Evolutionary conservation across 768 basidiomycete species (phyloP).

Genomic region (Agaricus blazei): DNA sequence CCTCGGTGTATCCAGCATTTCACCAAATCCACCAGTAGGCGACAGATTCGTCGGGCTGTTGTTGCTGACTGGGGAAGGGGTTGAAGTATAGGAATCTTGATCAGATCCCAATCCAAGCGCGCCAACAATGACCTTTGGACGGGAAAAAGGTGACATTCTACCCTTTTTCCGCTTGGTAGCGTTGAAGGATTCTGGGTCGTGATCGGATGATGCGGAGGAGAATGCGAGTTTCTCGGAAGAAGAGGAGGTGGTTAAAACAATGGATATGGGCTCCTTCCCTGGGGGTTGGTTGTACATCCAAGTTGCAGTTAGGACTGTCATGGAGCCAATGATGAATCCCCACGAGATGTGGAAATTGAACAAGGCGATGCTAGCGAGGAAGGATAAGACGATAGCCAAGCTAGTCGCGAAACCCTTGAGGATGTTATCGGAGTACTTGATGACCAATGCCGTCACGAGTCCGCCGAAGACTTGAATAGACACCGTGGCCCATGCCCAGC

Average conservation of each 20-base stretch:
- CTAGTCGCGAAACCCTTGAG: constrained; percentile 97
- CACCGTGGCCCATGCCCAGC: constrained; percentile 96
- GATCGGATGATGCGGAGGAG: constrained; percentile 24
- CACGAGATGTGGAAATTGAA: constrained; percentile 89
- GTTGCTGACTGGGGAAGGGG: too few species aligned
- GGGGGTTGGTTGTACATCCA: constrained; percentile 91
- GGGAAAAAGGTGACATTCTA: constrained; percentile 14
- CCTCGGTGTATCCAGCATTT: constrained; percentile 30
- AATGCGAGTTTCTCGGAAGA: neutral
- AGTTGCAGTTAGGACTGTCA: constrained; percentile 83
- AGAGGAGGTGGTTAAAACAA: constrained; percentile 17
- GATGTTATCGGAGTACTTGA: constrained; percentile 95
- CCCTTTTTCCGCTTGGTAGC: constrained; percentile 29
- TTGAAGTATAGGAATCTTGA: neutral
- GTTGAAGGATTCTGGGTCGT: constrained; percentile 28
- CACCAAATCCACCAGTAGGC: constrained; percentile 10
- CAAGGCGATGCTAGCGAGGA: constrained; percentile 86
- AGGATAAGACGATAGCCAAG: constrained; percentile 90
- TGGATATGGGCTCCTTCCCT: constrained; percentile 23
- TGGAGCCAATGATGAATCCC: constrained; percentile 80
- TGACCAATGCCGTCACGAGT: constrained; percentile 89
- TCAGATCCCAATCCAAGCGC: constrained; percentile 34
- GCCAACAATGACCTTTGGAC: constrained; percentile 30
- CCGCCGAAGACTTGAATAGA: constrained; percentile 88
- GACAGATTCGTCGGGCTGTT: neutral